phyloP scores from a whole-genome alignment of 352 stramenopile species.

The Pythium grandisporangium region DNA sequence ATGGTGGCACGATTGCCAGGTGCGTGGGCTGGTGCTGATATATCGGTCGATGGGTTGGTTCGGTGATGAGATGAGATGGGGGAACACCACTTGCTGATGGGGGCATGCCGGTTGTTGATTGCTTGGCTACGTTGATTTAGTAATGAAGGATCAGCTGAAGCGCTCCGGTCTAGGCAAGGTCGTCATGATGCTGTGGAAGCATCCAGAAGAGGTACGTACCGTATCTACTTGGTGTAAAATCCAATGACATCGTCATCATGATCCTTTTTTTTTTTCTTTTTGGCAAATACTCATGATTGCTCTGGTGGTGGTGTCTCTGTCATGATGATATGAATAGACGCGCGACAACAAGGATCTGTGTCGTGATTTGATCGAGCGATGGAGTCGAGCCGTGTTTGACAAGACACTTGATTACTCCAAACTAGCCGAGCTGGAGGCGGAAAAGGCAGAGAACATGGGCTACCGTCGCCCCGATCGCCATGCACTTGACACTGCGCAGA shows the following conservation, averaged over 20 bases:
- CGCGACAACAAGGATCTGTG: conserved; percentile 83
- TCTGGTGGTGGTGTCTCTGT: background rate
- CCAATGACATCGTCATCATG: too few relatives aligned
- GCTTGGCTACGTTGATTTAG: conserved; percentile 13
- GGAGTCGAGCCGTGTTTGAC: conserved; percentile 84
- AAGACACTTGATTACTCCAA: conserved; percentile 86
- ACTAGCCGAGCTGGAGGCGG: conserved; percentile 71
- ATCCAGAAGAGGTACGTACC: conserved; percentile 58
- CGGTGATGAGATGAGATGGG: too few relatives aligned
- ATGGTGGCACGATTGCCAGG: conserved; percentile 73
- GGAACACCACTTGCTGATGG: too few relatives aligned
- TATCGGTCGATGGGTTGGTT: too few relatives aligned
- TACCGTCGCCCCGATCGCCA: conserved; percentile 54
- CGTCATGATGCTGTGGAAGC: conserved; percentile 84
- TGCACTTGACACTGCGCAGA: too few relatives aligned
- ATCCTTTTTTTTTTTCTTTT: too few relatives aligned
- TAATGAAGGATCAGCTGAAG: conserved; percentile 87
- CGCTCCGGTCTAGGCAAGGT: conserved; percentile 84
- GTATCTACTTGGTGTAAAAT: too few relatives aligned
- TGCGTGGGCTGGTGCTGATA: too few relatives aligned
- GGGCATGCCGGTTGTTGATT: too few relatives aligned
- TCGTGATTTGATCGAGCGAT: conserved; percentile 75
- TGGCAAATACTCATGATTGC: background rate
- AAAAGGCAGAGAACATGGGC: conserved; percentile 71
- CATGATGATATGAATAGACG: too few relatives aligned